Base-by-base conservation (phyloP, 352 stramenopile species). In the Globisporangium iwayamae region DNA sequence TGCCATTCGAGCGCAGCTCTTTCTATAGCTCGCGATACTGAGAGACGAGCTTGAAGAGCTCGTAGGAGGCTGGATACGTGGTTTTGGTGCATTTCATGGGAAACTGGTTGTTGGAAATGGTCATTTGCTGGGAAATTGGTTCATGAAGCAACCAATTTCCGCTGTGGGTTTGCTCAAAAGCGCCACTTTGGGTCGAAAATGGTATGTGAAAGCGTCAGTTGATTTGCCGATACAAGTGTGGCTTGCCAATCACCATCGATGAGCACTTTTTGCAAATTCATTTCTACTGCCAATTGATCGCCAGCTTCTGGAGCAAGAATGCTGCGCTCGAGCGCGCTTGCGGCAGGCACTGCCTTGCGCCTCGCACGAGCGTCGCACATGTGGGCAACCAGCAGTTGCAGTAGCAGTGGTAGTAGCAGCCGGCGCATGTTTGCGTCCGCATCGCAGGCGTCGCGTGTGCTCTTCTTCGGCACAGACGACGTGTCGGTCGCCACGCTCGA, bases 381-480 rank as follows among this genome's bases (percentile, higher is more conserved):
- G 25, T 65, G 60, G 46, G 41, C 25, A 8, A 30, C 34, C 32
- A 32, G 22, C 14, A 43, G 65, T 48, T 13, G 22, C 36, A 41
- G 36, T 36, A 36, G 36, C 7, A 36, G 20, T n/a, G n/a, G 36
- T 10, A 43, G 60, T 41, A n/a, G 22, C 32, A 34, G n/a, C 20
- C 56, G 60, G 16, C 65, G 54, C 28, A n/a, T 52, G 7, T 53
- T 67, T 32, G 64, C 64, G 7, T 47, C 65, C 1, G 9, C 47
- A 16, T 46, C 50, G 6, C 18, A 60, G 41, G 32, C 67, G 14
- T 78, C 83, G 51, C 79, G 85, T 52, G 83, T 95, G 34, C 69
- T 95, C 14, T 95, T 95, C 74, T 95, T 95, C 70, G 86, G 86
- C 36, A 95, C 86, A 3, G 86, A 95, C 61, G 80, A 95, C 46